Percentiles rank a stretch among this genome's conserved stretches.
phyloP scores from a whole-genome alignment of 1,284 basidiomycete genomes.

The Anthracocystis walkeri region DNA sequence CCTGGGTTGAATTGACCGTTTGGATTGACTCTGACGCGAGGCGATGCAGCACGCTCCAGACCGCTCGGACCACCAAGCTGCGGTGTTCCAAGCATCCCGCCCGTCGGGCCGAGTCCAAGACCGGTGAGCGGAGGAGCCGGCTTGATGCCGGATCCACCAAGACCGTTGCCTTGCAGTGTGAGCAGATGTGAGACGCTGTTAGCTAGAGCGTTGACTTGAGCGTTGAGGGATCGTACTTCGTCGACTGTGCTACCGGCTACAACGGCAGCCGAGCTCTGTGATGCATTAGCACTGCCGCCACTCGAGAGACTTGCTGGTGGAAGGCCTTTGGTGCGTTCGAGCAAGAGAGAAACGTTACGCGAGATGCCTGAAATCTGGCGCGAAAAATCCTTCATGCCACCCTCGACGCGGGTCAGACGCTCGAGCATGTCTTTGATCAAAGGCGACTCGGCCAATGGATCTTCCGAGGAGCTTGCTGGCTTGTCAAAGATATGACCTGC shows the following conservation, averaged over 20 bases:
- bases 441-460: slow-evolving; percentile 25
- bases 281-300: slow-evolving; percentile 22
- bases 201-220: slow-evolving; percentile 53
- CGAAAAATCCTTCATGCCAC: slow-evolving; percentile 78
- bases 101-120: slow-evolving; percentile 31
- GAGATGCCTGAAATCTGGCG: slow-evolving; percentile 79
- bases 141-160: slow-evolving; percentile 4
- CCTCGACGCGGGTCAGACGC: slow-evolving; percentile 79
- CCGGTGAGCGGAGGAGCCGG: slow-evolving; percentile 26
- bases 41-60: slow-evolving; percentile 40
- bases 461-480: slow-evolving; percentile 18
- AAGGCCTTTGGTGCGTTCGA: slow-evolving; percentile 73
- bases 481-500: slow-evolving; percentile 32
- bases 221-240: slow-evolving; percentile 55
- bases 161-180: slow-evolving; percentile 35
- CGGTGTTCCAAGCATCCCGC: slow-evolving; percentile 36
- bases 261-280: slow-evolving; percentile 4
- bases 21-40: slow-evolving; percentile 28
- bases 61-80: slow-evolving; percentile 32
- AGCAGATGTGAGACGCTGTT: slow-evolving; percentile 59
- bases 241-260: slow-evolving; percentile 27
- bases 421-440: slow-evolving; percentile 81
- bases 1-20: slow-evolving; percentile 23
- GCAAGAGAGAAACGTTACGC: slow-evolving; percentile 80
- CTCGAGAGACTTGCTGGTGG: slow-evolving; percentile 36